Conservation (phyloP, 2,329 filamentous ascomycete genomes). For the Ophiocordyceps sinensis region DNA sequence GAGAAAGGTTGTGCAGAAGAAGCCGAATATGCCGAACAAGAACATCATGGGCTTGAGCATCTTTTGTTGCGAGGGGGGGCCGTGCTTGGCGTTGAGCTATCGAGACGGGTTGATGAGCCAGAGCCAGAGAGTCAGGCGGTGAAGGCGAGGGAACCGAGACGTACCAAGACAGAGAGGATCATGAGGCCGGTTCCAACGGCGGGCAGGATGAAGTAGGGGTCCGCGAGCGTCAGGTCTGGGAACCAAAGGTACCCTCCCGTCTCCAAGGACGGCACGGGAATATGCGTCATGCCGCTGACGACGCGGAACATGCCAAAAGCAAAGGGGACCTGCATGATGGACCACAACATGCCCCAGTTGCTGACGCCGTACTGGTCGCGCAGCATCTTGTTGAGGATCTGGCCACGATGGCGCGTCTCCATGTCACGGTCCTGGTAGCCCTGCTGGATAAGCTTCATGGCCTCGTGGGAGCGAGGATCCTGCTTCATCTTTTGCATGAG, state of each 20-base stretch:
- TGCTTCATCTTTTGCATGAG: slow-evolving; percentile 42
- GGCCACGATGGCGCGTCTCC: slow-evolving; percentile 20
- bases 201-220: slow-evolving; percentile 70
- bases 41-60: slow-evolving; percentile 28
- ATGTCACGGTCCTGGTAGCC: slow-evolving; percentile 27
- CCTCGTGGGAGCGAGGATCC: slow-evolving; percentile 37
- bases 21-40: slow-evolving; percentile 27
- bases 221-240: slow-evolving; percentile 55
- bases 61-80: slow-evolving; percentile 15
- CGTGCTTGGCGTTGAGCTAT: slow-evolving; percentile 21
- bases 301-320: slow-evolving; percentile 72
- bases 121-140: too few species aligned
- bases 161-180: slow-evolving; percentile 39
- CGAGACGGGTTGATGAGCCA: neutral
- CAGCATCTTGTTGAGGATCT: slow-evolving; percentile 20
- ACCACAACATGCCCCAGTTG: slow-evolving; percentile 20
- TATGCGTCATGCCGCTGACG: slow-evolving; percentile 53
- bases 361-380: slow-evolving; percentile 20
- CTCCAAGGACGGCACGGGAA: slow-evolving; percentile 72
- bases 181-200: slow-evolving; percentile 40
- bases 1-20: slow-evolving; percentile 30
- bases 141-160: slow-evolving; percentile 4
- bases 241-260: slow-evolving; percentile 65
- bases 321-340: slow-evolving; percentile 42
- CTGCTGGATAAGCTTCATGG: slow-evolving; percentile 35